Conservation (phyloP, 306 rosid species). For the Fagus sylvatica region DNA sequence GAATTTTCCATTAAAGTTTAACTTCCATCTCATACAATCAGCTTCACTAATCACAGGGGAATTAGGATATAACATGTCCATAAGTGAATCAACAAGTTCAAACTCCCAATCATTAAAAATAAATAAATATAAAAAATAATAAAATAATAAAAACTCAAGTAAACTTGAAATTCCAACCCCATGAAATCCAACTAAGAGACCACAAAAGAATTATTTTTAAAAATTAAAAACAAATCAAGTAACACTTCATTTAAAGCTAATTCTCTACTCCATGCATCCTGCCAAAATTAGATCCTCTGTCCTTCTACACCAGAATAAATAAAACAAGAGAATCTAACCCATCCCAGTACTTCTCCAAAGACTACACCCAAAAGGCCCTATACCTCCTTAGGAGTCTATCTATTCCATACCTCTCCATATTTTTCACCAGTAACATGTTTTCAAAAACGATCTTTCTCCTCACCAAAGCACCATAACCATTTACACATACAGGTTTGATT, state of each 20-base stretch:
- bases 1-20: neutral
- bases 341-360: neutral
- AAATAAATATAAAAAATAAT: no score
- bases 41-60: neutral
- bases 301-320: neutral
- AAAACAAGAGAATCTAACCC: neutral
- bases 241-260: neutral
- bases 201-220: neutral
- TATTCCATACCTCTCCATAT: neutral
- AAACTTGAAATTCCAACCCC: neutral
- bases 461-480: neutral
- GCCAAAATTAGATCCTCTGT: neutral
- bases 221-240: neutral
- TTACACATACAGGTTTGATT: neutral
- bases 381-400: neutral
- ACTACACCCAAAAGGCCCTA: neutral
- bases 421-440: no score
- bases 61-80: neutral
- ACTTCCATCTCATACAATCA: neutral
- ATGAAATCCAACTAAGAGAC: neutral
- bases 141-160: neutral
- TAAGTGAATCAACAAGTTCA: neutral
- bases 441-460: neutral
- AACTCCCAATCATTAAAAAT: neutral
- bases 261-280: neutral